These are phyloP conservation scores for Lactifluus volemus DNA, from an alignment of 768 basidiomycete genomes.

Conservation along the genomic window DNA sequence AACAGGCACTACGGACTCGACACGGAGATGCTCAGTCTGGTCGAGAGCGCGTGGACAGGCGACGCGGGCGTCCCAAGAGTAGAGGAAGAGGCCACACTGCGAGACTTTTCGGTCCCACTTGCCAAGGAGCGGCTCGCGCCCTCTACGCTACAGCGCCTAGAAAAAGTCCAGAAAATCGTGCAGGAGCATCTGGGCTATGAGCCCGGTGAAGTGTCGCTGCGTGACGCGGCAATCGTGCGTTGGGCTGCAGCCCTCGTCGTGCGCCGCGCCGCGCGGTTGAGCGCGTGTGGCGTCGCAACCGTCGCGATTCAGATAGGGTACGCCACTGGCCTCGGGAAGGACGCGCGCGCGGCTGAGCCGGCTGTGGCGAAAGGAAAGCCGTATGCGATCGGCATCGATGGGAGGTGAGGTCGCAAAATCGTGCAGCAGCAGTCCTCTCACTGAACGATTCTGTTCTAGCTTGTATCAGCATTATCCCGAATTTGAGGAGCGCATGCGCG, in stretches of 20 bases:
- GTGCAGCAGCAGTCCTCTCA: background rate
- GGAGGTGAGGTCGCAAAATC: slow-evolving; percentile 47
- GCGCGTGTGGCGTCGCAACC: slow-evolving; percentile 81
- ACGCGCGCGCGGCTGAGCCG: slow-evolving; percentile 19
- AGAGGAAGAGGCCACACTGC: background rate
- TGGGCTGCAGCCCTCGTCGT: slow-evolving; percentile 76
- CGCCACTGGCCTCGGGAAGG: slow-evolving; percentile 39
- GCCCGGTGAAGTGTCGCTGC: slow-evolving; percentile 39
- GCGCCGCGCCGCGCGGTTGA: slow-evolving; percentile 71
- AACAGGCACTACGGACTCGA: slow-evolving; percentile 95
- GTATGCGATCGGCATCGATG: slow-evolving; percentile 86
- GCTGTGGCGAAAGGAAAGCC: slow-evolving; percentile 33
- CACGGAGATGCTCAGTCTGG: slow-evolving; percentile 81
- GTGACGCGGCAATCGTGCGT: slow-evolving; percentile 58
- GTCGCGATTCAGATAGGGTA: slow-evolving; percentile 75
- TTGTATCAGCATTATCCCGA: slow-evolving; percentile 88
- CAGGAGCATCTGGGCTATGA: slow-evolving; percentile 52
- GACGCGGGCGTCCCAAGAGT: slow-evolving; percentile 17
- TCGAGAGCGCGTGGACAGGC: slow-evolving; percentile 70
- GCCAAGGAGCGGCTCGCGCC: slow-evolving; percentile 8
- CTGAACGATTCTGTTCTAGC: slow-evolving; percentile 30
- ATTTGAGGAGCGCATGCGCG: slow-evolving; percentile 68
- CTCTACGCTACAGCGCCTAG: slow-evolving; percentile 32
- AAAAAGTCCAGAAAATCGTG: slow-evolving; percentile 52
- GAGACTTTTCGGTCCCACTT: slow-evolving; percentile 14